A percentile compares a stretch with the other conserved stretches of the same genome.
Evolutionary conservation across 768 basidiomycete species (phyloP).

Genomic region (Mrakia blollopis): DNA sequence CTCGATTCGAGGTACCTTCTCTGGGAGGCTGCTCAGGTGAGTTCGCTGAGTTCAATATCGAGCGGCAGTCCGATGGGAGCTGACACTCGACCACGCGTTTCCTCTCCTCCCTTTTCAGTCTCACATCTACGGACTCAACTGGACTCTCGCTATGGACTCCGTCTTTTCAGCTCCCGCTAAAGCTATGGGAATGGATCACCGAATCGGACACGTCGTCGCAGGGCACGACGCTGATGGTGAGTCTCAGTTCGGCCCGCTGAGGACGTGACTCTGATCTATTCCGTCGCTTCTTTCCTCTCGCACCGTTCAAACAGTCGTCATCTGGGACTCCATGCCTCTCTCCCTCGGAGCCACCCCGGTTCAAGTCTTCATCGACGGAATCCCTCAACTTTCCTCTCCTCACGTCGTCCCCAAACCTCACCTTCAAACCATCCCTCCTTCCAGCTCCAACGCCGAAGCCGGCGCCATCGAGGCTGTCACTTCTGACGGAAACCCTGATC

Average conservation of each 20-base stretch:
- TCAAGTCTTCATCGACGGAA: conserved; percentile 82
- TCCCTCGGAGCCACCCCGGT: conserved; percentile 69
- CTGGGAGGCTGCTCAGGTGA: conserved; percentile 66
- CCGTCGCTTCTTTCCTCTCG: conserved; percentile 49
- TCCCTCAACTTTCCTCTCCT: conserved; percentile 55
- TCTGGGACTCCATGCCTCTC: conserved; percentile 58
- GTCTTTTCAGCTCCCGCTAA: conserved; percentile 71
- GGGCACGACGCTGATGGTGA: conserved; percentile 74
- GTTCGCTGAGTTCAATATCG: conserved; percentile 64
- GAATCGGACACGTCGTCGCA: conserved; percentile 66
- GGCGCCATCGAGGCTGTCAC: conserved; percentile 68
- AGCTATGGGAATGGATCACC: conserved; percentile 68
- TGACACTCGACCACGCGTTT: conserved; percentile 67
- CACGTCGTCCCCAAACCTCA: conserved; percentile 31
- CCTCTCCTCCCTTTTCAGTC: conserved; percentile 58
- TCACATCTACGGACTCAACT: conserved; percentile 21
- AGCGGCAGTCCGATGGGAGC: conserved; percentile 51
- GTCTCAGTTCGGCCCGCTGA: conserved; percentile 41
- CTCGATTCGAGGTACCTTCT: conserved; percentile 52
- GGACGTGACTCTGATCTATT: conserved; percentile 56
- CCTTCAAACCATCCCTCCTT: conserved; percentile 52
- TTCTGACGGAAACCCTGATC: conserved; percentile 44
- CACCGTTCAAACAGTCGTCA: background rate
- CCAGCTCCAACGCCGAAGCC: conserved; percentile 52
- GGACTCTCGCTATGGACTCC: conserved; percentile 43